phyloP scores from a whole-genome alignment of 495 filamentous ascomycete species.

The Daldinia childiae region DNA sequence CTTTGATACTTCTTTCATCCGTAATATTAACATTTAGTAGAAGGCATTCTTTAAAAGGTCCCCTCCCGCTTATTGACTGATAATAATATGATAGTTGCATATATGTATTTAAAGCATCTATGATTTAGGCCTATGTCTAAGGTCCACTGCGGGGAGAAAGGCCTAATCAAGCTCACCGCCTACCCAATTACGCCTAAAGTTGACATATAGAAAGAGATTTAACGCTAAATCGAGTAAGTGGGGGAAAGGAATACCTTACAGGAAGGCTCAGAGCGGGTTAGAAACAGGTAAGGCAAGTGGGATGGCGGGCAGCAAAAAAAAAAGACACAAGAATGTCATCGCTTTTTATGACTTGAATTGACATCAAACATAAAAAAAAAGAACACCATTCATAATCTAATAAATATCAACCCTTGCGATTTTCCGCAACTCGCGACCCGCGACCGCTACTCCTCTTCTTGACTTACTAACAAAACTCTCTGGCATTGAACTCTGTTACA shows the following conservation, averaged over 20 bases:
- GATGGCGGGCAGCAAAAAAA: constrained; percentile 20
- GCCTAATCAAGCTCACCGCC: constrained; percentile 28
- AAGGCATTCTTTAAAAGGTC: no score
- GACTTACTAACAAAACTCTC: background rate
- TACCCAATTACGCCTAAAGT: constrained; percentile 22
- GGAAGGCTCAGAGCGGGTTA: constrained; percentile 19
- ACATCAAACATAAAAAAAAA: constrained; percentile 13
- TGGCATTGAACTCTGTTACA: background rate
- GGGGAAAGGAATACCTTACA: constrained; percentile 11
- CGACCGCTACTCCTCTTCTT: background rate
- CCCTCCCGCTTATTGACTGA: background rate
- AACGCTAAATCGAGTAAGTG: constrained; percentile 42
- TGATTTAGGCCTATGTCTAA: background rate
- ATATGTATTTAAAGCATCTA: constrained; percentile 14
- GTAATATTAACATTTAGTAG: background rate
- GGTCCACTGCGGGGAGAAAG: constrained; percentile 12
- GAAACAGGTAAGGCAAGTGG: background rate
- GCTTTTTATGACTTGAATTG: constrained; percentile 25
- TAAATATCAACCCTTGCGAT: background rate
- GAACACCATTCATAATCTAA: background rate
- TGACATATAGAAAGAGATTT: constrained; percentile 33
- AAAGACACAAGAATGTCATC: constrained; percentile 25
- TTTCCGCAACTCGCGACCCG: background rate
- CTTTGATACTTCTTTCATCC: background rate
- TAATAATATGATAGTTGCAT: constrained; percentile 1